Evolutionary conservation across 306 rosid species (phyloP), one percentile per base, ranked within the genome.

Genomic region (Castanopsis chinensis): DNA sequence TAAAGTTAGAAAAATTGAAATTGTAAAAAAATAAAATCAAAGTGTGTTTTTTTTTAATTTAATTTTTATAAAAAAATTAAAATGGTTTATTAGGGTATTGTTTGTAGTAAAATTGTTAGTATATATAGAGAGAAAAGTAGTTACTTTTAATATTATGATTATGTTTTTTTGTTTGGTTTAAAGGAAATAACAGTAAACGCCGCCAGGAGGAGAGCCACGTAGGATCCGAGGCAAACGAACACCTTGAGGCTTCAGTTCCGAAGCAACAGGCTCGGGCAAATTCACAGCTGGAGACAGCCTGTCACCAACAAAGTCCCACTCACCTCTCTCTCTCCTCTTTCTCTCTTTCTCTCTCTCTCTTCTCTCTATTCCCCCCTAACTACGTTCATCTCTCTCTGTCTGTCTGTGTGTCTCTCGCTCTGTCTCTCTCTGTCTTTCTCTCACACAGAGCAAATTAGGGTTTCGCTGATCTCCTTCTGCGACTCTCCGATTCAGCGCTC

Each of bases 291-390:
- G 97, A 88, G 92, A 94, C 97, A 94, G 97, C 72, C 97, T 94
- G 99, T 94, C 89, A 87, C 88, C 99, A 94, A 94, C 97, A 87
- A 94, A 92, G 98, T 95, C 92, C 97, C 99, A 95, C 99, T 95
- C 96, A 91, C 92, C 81, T 53, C 69, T 41, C 69, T 80, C 78
- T 59, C 75, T 41, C 20, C 52, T 77, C 49, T 23, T 54, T 28
- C 73, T 18, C 59, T 33, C 69, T 77, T 37, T 28, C 61, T 21
- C 75, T 17, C 27, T 25, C 27, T 25, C 33, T 45, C 89, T 77
- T 25, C 27, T 25, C 33, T 45, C 89, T 77, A 83, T 86, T 86
- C 87, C 92, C 92, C 82, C 87, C 87, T 64, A 86, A 79, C 87
- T 83, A 65, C 91, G 79, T 72, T 85, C 87, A 55, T 53, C 69